Conservation (phyloP, 805 yeast genomes). For the Tetrapisispora taiwanensis region DNA sequence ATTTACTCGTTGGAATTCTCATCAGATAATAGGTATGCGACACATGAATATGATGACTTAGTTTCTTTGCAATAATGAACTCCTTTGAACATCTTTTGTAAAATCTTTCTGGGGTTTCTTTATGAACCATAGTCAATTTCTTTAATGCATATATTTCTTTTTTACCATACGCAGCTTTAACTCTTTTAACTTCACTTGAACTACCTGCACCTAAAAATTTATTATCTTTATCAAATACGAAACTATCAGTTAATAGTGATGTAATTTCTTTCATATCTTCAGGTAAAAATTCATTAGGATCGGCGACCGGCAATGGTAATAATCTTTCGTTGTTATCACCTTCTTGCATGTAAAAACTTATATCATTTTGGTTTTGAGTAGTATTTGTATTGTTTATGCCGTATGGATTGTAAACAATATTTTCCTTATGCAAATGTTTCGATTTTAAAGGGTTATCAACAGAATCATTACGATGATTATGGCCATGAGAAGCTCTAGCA, state of each 20-base stretch:
- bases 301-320: conserved; percentile 50
- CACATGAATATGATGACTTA: conserved; percentile 46
- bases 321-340: conserved; percentile 34
- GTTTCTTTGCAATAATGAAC: conserved; percentile 46
- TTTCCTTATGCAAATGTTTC: conserved; percentile 18
- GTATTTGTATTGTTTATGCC: conserved; percentile 29
- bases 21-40: conserved; percentile 45
- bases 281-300: conserved; percentile 59
- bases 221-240: conserved; percentile 36
- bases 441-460: conserved; percentile 5
- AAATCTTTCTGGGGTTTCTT: conserved; percentile 55
- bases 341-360: conserved; percentile 27
- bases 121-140: conserved; percentile 47
- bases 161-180: conserved; percentile 27
- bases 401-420: conserved; percentile 56
- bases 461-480: conserved; percentile 2
- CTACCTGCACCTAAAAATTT: conserved; percentile 64
- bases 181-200: conserved; percentile 51
- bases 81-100: conserved; percentile 57
- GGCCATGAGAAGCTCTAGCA: conserved; percentile 4
- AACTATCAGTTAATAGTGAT: conserved; percentile 44
- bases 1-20: conserved; percentile 45
- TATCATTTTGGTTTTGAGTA: conserved; percentile 8
- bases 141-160: conserved; percentile 52
- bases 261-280: conserved; percentile 39